Conservation (phyloP, 768 basidiomycete genomes). For the Calocera cornea region DNA sequence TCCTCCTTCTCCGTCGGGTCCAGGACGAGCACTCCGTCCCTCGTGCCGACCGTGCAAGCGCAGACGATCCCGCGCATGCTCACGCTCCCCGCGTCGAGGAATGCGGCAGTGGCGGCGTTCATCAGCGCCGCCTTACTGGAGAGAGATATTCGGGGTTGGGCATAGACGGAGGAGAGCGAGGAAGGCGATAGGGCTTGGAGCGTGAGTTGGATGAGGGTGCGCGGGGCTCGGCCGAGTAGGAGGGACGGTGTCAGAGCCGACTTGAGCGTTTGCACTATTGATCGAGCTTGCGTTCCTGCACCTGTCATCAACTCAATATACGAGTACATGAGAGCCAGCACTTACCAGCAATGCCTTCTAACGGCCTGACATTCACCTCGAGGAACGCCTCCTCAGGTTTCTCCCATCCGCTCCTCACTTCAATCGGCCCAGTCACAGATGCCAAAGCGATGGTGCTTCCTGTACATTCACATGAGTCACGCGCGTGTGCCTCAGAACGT, state of each 20-base stretch:
- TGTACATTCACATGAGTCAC: background rate
- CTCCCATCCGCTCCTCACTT: slow-evolving; percentile 1
- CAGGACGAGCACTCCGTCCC: background rate
- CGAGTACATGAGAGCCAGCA: background rate
- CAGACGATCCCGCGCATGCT: slow-evolving; percentile 1
- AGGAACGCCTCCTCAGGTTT: slow-evolving; percentile 1
- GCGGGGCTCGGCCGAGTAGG: background rate
- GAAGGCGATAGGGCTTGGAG: background rate
- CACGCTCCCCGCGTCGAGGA: slow-evolving; percentile 1
- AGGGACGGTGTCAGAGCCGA: background rate
- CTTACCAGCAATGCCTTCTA: background rate
- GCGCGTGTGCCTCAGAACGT: background rate
- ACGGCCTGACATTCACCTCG: background rate
- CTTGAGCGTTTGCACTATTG: background rate
- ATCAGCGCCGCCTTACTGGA: background rate
- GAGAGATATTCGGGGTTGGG: background rate
- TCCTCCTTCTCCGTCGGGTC: slow-evolving; percentile 3
- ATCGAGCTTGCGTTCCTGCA: background rate
- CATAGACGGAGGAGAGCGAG: background rate
- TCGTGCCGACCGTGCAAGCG: background rate
- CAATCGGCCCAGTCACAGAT: background rate
- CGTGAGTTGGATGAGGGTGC: background rate
- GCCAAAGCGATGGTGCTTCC: background rate
- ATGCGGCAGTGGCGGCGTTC: background rate
- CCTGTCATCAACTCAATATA: background rate